Evolutionary conservation across 1,284 basidiomycete species (phyloP).

Genomic region (Apiotrichum siamense): DNA sequence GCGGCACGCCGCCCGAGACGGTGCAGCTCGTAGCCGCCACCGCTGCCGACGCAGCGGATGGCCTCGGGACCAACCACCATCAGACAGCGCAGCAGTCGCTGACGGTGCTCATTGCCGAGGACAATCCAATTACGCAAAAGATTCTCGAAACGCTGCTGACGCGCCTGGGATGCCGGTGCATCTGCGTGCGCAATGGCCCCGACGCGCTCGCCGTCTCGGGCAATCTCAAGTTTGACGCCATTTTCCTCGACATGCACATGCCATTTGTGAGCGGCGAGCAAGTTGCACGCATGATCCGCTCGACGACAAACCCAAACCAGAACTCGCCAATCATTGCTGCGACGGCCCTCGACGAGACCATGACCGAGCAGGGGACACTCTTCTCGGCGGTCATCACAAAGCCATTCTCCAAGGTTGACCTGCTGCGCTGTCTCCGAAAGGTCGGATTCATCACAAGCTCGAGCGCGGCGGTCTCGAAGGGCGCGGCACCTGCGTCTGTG

Average conservation of each 20-base stretch:
- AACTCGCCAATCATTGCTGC: constrained; percentile 55
- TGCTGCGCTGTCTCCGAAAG: constrained; percentile 68
- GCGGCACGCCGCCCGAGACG: not conserved
- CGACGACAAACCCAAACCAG: constrained; percentile 47
- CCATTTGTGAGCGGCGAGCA: constrained; percentile 46
- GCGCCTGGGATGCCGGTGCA: constrained; percentile 85
- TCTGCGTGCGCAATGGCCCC: constrained; percentile 90
- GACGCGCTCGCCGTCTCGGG: constrained; percentile 96
- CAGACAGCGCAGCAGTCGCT: constrained; percentile 45
- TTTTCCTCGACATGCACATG: constrained; percentile 50
- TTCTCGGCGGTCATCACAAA: constrained; percentile 82
- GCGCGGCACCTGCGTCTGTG: not conserved
- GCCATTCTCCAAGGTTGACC: constrained; percentile 77
- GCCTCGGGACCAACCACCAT: too few species aligned
- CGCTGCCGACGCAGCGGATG: not conserved
- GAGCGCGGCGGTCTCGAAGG: not conserved
- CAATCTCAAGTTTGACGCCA: constrained; percentile 63
- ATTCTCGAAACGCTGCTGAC: constrained; percentile 89
- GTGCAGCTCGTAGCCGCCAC: constrained; percentile 3
- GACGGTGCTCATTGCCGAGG: constrained; percentile 89
- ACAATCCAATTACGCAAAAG: constrained; percentile 94
- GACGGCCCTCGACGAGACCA: constrained; percentile 49
- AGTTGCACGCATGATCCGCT: constrained; percentile 48
- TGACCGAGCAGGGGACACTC: constrained; percentile 74
- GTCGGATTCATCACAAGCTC: constrained; percentile 59